These are phyloP conservation scores for Leccinum fuscescens DNA, from an alignment of 1,284 basidiomycete genomes.

Conservation along the genomic window DNA sequence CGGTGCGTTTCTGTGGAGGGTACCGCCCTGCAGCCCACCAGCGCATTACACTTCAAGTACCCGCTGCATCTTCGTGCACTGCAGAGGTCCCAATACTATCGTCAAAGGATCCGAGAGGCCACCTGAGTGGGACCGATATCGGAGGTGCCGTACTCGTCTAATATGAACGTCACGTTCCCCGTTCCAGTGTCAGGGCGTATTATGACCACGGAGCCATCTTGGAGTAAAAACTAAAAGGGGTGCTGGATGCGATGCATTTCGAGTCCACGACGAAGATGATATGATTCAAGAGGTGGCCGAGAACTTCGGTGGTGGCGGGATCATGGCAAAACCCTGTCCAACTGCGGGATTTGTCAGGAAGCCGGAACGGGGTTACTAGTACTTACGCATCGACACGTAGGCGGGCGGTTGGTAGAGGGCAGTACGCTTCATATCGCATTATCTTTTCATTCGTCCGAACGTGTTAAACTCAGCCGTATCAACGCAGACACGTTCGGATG, in stretches of 20 bases:
- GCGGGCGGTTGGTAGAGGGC: constrained; percentile 8
- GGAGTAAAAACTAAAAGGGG: constrained; percentile 2
- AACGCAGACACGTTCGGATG: not conserved
- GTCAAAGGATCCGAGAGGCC: constrained; percentile 12
- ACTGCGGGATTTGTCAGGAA: not conserved
- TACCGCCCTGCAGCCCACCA: not conserved
- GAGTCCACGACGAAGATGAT: not conserved
- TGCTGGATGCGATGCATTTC: not conserved
- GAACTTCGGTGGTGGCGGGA: not conserved
- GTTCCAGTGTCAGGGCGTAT: not conserved
- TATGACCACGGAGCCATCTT: constrained; percentile 1
- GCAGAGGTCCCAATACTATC: constrained; percentile 10
- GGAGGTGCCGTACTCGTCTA: not conserved
- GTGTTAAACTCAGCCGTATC: constrained; percentile 1
- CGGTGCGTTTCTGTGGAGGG: constrained; percentile 3
- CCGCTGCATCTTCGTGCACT: constrained; percentile 10
- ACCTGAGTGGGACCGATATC: not conserved
- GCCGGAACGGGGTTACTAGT: constrained; percentile 11
- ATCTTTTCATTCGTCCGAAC: not conserved
- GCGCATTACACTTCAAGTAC: constrained; percentile 4
- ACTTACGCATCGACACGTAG: not conserved
- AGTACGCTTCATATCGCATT: constrained; percentile 10
- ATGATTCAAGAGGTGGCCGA: not conserved
- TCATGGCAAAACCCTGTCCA: constrained; percentile 11
- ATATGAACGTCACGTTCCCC: constrained; percentile 1